Conservation (phyloP, 768 basidiomycete genomes). For the Agrocybe pediades region DNA sequence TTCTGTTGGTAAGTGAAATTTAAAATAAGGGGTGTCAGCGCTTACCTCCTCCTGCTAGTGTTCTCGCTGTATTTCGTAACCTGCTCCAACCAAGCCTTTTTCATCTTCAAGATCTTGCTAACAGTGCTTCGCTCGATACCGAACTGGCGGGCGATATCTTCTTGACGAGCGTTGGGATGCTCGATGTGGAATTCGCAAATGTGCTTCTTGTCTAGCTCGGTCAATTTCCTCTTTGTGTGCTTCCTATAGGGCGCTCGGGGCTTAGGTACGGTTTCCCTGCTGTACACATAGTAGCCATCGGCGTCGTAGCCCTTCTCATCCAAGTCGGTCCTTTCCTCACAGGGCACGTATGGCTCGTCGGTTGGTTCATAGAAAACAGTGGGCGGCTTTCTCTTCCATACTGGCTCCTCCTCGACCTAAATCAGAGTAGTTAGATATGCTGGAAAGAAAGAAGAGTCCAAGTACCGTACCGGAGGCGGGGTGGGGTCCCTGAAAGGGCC, state of each 20-base stretch:
- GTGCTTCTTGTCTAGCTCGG: slow-evolving; percentile 70
- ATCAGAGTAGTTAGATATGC: too few relatives aligned
- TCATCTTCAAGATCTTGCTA: slow-evolving; percentile 88
- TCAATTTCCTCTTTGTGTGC: slow-evolving; percentile 73
- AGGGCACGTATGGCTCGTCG: too few relatives aligned
- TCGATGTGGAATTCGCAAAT: slow-evolving; percentile 71
- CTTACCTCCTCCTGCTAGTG: slow-evolving; percentile 72
- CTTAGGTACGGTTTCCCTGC: too few relatives aligned
- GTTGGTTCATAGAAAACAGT: too few relatives aligned
- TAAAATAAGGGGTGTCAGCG: not conserved
- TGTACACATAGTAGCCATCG: too few relatives aligned
- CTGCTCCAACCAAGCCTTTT: slow-evolving; percentile 81
- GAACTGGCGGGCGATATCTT: slow-evolving; percentile 78
- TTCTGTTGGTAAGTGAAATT: slow-evolving; percentile 5
- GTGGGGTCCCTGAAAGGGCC: too few relatives aligned
- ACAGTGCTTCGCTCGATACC: slow-evolving; percentile 91
- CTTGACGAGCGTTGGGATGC: slow-evolving; percentile 73
- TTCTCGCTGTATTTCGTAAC: slow-evolving; percentile 51
- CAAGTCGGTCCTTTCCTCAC: too few relatives aligned
- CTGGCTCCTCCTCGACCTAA: too few relatives aligned
- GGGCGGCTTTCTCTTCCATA: too few relatives aligned
- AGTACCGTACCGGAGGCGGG: too few relatives aligned
- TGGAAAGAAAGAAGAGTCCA: too few relatives aligned
- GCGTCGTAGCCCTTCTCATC: too few relatives aligned
- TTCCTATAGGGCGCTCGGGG: slow-evolving; percentile 37